Conservation (phyloP, 768 basidiomycete species). For the Suillus fuscotomentosus region DNA sequence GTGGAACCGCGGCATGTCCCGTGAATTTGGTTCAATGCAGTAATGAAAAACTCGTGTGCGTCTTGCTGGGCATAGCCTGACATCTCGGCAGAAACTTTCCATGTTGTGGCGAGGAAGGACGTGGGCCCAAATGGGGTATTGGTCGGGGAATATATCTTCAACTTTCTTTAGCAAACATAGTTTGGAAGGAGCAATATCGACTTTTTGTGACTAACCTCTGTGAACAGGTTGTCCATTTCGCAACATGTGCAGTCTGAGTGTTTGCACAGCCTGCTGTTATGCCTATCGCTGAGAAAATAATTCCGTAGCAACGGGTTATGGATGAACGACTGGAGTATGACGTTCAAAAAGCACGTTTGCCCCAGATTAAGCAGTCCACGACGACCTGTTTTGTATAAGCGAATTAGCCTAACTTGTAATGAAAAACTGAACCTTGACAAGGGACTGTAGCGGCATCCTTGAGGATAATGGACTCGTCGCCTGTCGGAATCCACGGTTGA, state of each 20-base stretch:
- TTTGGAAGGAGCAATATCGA: too few relatives aligned
- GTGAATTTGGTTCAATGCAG: slow-evolving; percentile 86
- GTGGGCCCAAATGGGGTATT: slow-evolving; percentile 73
- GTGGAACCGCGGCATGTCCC: slow-evolving; percentile 71
- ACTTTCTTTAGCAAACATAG: background rate
- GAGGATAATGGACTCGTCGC: slow-evolving; percentile 43
- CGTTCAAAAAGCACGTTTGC: slow-evolving; percentile 93
- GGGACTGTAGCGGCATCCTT: slow-evolving; percentile 51
- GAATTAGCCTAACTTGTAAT: background rate
- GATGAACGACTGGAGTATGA: slow-evolving; percentile 83
- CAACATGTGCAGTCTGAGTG: slow-evolving; percentile 79
- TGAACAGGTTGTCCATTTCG: slow-evolving; percentile 87
- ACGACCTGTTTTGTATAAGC: slow-evolving; percentile 48
- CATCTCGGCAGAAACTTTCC: slow-evolving; percentile 76
- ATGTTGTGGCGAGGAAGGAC: slow-evolving; percentile 79
- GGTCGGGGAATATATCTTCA: slow-evolving; percentile 57
- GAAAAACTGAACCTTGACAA: slow-evolving; percentile 61
- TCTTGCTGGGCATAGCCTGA: slow-evolving; percentile 95
- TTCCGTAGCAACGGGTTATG: slow-evolving; percentile 89
- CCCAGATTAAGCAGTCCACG: slow-evolving; percentile 86
- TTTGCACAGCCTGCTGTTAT: slow-evolving; percentile 73
- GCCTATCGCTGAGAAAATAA: slow-evolving; percentile 88
- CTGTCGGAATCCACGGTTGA: slow-evolving; percentile 46
- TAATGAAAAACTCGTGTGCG: slow-evolving; percentile 86
- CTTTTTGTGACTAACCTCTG: slow-evolving; percentile 49